Conservation (phyloP, 768 basidiomycete genomes). For the Boletus pseudo-olivaceus region DNA sequence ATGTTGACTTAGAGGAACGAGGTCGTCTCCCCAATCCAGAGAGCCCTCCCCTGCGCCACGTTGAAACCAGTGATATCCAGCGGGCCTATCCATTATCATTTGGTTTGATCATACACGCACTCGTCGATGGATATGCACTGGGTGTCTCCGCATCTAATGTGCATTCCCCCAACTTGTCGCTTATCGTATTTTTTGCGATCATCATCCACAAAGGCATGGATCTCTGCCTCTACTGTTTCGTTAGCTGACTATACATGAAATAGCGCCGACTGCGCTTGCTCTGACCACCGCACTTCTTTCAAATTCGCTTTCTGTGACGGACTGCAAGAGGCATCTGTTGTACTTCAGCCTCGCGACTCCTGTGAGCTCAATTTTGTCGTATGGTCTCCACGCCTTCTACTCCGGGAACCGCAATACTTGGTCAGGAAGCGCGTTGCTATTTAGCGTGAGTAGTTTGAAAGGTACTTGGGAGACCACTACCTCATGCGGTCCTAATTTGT, state of each 20-base stretch:
- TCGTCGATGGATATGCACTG: conserved; percentile 90
- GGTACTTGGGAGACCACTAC: neutral
- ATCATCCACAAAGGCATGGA: conserved; percentile 81
- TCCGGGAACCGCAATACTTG: conserved; percentile 42
- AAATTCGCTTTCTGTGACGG: conserved; percentile 58
- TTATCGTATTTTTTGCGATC: conserved; percentile 88
- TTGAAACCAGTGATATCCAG: conserved; percentile 25
- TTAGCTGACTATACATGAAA: conserved; percentile 10
- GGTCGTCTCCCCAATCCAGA: conserved; percentile 35
- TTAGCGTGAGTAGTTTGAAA: conserved; percentile 60
- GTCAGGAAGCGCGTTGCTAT: conserved; percentile 75
- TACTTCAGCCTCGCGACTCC: conserved; percentile 87
- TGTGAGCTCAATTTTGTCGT: conserved; percentile 74
- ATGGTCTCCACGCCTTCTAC: conserved; percentile 53
- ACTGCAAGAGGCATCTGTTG: conserved; percentile 71
- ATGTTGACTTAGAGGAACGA: conserved; percentile 59
- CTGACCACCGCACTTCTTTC: conserved; percentile 83
- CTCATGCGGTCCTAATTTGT: conserved; percentile 1
- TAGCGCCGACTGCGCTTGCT: conserved; percentile 90
- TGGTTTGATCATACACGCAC: conserved; percentile 82
- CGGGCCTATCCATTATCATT: conserved; percentile 72
- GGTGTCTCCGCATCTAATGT: conserved; percentile 65
- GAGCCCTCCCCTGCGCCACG: conserved; percentile 5
- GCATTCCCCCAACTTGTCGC: conserved; percentile 51
- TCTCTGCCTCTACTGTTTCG: neutral